These are phyloP conservation scores for Boletus rex-veris DNA, from an alignment of 768 basidiomycete species.

Conservation along the genomic window DNA sequence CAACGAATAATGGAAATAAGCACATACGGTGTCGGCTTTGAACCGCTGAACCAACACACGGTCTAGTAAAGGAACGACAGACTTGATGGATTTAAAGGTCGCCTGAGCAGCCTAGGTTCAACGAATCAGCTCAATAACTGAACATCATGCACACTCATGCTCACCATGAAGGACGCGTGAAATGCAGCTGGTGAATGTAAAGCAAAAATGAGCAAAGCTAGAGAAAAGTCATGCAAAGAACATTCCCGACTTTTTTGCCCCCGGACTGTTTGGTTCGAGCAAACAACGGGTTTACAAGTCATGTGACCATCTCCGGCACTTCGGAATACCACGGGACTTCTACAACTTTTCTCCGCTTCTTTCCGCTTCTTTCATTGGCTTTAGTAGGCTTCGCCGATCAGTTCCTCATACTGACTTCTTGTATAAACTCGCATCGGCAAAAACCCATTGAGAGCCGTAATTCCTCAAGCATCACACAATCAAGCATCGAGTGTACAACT, in stretches of 20 bases:
- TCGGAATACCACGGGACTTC: too few species aligned
- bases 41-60: slow-evolving; percentile 96
- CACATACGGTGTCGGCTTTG: slow-evolving; percentile 91
- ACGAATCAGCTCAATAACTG: background rate
- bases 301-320: slow-evolving; percentile 18
- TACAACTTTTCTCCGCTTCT: too few species aligned
- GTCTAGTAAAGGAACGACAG: slow-evolving; percentile 89
- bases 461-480: background rate
- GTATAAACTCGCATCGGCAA: background rate
- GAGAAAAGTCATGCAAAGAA: slow-evolving; percentile 13
- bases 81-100: slow-evolving; percentile 93
- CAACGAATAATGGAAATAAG: background rate
- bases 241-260: slow-evolving; percentile 16
- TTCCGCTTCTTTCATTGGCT: too few species aligned
- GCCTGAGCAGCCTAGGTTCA: slow-evolving; percentile 71
- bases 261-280: slow-evolving; percentile 23
- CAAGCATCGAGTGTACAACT: background rate
- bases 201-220: slow-evolving; percentile 26
- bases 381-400: background rate
- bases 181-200: slow-evolving; percentile 6
- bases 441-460: background rate
- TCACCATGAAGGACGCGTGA: slow-evolving; percentile 24
- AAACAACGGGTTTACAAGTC: slow-evolving; percentile 23
- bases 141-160: background rate
- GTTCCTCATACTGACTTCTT: background rate